These are phyloP conservation scores for Daldinia childiae DNA, from an alignment of 495 filamentous ascomycete species.

Conservation along the genomic window DNA sequence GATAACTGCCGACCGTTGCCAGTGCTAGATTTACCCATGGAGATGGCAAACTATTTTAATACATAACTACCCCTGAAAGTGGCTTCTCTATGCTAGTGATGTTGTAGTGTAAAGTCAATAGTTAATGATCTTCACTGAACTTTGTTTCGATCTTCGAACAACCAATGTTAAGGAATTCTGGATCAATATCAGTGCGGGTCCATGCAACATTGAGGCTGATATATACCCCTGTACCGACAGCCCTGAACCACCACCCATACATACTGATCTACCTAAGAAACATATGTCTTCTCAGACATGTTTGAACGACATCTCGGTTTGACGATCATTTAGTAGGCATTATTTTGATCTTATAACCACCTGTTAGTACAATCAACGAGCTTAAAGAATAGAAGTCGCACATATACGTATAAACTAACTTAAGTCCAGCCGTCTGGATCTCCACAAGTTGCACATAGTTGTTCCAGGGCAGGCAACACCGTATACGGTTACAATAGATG, in stretches of 20 bases:
- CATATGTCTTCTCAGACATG: background rate
- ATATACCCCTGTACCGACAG: conserved; percentile 15
- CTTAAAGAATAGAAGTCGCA: background rate
- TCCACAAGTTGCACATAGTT: background rate
- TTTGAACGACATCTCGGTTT: conserved; percentile 12
- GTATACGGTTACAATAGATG: background rate
- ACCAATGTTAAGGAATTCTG: conserved; percentile 34
- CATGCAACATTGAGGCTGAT: conserved; percentile 25
- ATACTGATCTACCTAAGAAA: background rate
- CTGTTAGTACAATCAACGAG: background rate
- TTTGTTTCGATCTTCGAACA: conserved; percentile 40
- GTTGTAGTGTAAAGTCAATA: conserved; percentile 19
- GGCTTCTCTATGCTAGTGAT: conserved; percentile 1
- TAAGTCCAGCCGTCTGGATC: background rate
- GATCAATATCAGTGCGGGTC: conserved; percentile 30
- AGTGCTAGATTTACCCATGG: conserved; percentile 4
- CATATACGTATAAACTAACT: conserved; percentile 3
- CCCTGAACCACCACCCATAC: background rate
- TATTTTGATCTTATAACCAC: background rate
- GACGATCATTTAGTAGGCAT: conserved; percentile 9
- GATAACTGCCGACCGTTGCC: conserved; percentile 13
- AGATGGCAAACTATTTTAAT: conserved; percentile 14
- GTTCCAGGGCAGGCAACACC: background rate
- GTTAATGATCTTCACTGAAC: conserved; percentile 33
- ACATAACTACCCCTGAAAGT: conserved; percentile 16